Percentiles rank a stretch among this genome's conserved stretches.
Conservation (phyloP, 139 green algal species). For the Chlorella sp. region DNA sequence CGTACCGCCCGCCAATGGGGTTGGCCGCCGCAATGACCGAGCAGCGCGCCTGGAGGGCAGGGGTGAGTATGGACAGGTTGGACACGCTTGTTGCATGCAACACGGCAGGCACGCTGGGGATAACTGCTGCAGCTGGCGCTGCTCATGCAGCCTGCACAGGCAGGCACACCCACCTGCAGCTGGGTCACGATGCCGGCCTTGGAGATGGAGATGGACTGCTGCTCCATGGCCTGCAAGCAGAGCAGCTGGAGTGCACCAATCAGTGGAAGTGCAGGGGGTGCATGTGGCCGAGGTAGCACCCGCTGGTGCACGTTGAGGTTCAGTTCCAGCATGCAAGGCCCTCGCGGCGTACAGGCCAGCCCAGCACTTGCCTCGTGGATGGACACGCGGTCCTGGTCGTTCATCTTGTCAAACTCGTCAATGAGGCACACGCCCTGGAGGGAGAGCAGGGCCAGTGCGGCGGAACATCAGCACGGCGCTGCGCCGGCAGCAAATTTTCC, state of each 20-base stretch:
- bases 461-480: too few species aligned
- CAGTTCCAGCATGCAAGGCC: too few species aligned
- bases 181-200: conserved; percentile 97
- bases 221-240: conserved; percentile 95
- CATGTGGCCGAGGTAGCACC: not conserved
- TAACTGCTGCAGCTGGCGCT: too few species aligned
- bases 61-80: too few species aligned
- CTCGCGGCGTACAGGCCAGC: too few species aligned
- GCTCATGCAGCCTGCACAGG: not conserved
- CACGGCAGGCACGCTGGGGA: not conserved
- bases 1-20: conserved; percentile 94
- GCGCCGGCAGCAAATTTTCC: too few species aligned
- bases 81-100: too few species aligned
- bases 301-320: too few species aligned
- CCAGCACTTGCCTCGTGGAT: conserved; percentile 57
- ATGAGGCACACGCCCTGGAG: conserved; percentile 94
- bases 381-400: conserved; percentile 94
- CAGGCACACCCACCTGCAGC: conserved; percentile 63
- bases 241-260: not conserved
- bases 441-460: not conserved
- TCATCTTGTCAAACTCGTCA: conserved; percentile 99
- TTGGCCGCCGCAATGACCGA: conserved; percentile 98
- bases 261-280: not conserved
- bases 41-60: conserved; percentile 86
- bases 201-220: conserved; percentile 99